Evolutionary conservation across 441 rosid genomes (phyloP).

Genomic region (Raphanus hybrid): DNA sequence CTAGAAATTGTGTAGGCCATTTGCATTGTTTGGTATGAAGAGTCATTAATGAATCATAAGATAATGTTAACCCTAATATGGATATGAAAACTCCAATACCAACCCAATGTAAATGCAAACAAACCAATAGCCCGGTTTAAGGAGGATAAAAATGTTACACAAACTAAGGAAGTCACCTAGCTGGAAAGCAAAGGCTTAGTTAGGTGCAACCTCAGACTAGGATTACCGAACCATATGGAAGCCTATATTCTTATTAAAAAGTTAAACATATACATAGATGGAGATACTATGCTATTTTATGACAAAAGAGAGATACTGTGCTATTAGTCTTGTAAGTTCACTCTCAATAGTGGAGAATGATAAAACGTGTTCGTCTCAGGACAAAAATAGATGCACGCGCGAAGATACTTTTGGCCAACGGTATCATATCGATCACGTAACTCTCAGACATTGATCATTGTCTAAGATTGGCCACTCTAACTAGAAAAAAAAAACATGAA

Average conservation of each 20-base stretch:
- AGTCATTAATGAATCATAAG: neutral
- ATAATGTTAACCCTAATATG: too few relatives aligned
- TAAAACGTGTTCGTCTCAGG: neutral
- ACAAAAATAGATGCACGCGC: neutral
- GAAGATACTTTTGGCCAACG: neutral
- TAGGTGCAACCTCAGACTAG: neutral
- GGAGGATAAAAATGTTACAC: neutral
- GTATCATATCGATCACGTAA: neutral
- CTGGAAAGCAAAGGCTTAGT: too few relatives aligned
- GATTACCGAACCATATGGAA: conserved; percentile 2
- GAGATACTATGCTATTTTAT: neutral
- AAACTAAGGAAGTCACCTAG: neutral
- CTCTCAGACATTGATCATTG: neutral
- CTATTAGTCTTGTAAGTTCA: neutral
- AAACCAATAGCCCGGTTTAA: neutral
- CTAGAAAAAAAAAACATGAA: neutral
- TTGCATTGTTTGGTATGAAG: too few relatives aligned
- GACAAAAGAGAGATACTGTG: too few relatives aligned
- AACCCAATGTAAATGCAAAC: too few relatives aligned
- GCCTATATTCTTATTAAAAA: neutral
- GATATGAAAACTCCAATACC: neutral
- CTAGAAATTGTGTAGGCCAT: too few relatives aligned
- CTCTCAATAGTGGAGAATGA: neutral
- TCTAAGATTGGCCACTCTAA: neutral
- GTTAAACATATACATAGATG: neutral